These are phyloP conservation scores for Mychonastes homosphaera DNA, from an alignment of 139 green algal species.

Conservation along the genomic window DNA sequence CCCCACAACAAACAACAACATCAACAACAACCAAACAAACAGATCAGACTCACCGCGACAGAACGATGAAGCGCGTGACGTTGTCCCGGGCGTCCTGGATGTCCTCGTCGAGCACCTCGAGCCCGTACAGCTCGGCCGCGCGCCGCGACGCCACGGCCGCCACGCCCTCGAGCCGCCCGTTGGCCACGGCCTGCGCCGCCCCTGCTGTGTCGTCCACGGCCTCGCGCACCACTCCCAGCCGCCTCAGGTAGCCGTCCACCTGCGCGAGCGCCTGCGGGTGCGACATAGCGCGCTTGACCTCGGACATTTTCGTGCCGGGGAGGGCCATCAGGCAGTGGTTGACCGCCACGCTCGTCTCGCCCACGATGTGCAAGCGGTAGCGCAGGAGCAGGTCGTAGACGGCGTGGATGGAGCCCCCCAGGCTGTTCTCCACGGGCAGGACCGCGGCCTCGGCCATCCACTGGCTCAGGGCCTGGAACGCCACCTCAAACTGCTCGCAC, in stretches of 20 bases:
- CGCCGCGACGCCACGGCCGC: constrained; percentile 36
- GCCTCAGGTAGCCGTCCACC: constrained; percentile 56
- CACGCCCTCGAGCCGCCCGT: constrained; percentile 15
- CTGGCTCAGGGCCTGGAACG: constrained; percentile 69
- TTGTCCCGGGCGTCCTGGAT: constrained; percentile 82
- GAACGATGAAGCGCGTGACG: constrained; percentile 89
- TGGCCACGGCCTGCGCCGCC: constrained; percentile 56
- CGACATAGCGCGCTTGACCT: constrained; percentile 75
- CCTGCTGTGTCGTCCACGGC: constrained; percentile 90
- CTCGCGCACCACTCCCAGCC: constrained; percentile 58
- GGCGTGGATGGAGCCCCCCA: constrained; percentile 46
- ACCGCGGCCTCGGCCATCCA: constrained; percentile 48
- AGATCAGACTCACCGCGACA: constrained; percentile 42
- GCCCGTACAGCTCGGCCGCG: constrained; percentile 47
- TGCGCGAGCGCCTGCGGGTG: constrained; percentile 70
- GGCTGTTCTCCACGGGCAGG: constrained; percentile 55
- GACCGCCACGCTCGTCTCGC: constrained; percentile 71
- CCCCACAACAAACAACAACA: constrained; percentile 5
- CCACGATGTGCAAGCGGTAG: constrained; percentile 79
- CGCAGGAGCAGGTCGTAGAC: constrained; percentile 83
- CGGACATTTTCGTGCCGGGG: constrained; percentile 57
- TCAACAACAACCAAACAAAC: background rate
- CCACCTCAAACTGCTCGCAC: constrained; percentile 92
- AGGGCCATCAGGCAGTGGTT: constrained; percentile 93
- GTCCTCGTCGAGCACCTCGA: constrained; percentile 44